A percentile compares a stretch with the other conserved stretches of the same genome.
Conservation (phyloP, 805 yeast genomes). For the Saccharomyces paradoxus region DNA sequence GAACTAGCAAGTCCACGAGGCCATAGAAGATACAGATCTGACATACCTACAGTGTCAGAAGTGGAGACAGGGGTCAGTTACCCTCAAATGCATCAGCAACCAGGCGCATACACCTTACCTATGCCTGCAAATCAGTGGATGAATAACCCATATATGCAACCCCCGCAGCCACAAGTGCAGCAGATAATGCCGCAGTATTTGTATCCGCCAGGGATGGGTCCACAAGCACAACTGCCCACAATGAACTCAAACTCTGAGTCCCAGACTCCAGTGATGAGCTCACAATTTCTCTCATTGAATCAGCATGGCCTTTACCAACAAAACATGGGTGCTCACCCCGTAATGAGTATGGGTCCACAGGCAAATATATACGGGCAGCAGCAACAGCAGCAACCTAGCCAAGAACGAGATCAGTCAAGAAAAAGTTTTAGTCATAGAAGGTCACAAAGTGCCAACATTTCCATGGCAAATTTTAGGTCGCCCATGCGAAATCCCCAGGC, state of each 20-base stretch:
- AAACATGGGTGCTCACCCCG: background rate
- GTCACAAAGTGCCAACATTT: constrained; percentile 22
- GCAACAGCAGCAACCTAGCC: background rate
- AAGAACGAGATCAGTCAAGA: background rate
- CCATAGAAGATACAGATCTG: constrained; percentile 11
- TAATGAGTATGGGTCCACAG: background rate
- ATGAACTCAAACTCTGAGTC: background rate
- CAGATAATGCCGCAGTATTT: background rate
- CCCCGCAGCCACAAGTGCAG: constrained; percentile 3
- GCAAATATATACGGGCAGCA: background rate
- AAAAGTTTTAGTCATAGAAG: constrained; percentile 17
- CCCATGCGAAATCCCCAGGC: background rate
- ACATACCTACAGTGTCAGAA: constrained; percentile 8
- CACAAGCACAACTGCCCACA: background rate
- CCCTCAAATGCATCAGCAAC: background rate
- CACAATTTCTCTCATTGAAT: background rate
- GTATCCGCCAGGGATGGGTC: background rate
- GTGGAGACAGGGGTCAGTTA: constrained; percentile 1
- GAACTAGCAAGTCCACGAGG: constrained; percentile 11
- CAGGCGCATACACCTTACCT: background rate
- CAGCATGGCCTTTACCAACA: background rate
- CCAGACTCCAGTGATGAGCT: background rate
- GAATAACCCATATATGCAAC: background rate
- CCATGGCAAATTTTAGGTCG: constrained; percentile 2
- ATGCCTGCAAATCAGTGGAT: background rate